Percentiles rank a stretch among this genome's conserved stretches.
These are phyloP conservation scores for Aspergillus niger DNA, from an alignment of 2,329 filamentous ascomycete genomes.

Conservation along the genomic window DNA sequence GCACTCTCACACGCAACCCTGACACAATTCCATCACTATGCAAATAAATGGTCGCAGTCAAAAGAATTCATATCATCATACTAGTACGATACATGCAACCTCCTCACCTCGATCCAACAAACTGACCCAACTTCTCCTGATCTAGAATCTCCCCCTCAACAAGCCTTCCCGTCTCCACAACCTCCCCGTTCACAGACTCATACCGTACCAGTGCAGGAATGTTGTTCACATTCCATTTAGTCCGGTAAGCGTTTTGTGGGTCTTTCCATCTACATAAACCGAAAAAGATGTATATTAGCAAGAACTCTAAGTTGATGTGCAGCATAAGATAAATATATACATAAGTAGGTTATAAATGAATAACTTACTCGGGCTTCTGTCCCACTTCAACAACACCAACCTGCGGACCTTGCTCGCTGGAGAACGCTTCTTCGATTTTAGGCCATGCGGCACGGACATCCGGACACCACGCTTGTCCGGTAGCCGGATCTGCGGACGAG, in stretches of 20 bases:
- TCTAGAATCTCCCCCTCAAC: conserved; percentile 38
- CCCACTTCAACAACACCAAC: conserved; percentile 40
- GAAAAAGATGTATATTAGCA: no score
- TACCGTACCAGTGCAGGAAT: conserved; percentile 42
- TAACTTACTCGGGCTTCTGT: conserved; percentile 33
- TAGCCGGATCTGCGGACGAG: conserved; percentile 38
- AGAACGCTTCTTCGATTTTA: conserved; percentile 35
- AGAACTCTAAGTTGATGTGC: no score
- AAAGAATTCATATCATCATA: no score
- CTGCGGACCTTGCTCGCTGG: conserved; percentile 22
- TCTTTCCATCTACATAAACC: conserved; percentile 37
- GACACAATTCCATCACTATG: no score
- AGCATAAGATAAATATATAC: no score
- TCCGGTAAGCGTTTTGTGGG: conserved; percentile 36
- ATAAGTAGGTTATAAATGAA: no score
- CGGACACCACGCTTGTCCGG: conserved; percentile 44
- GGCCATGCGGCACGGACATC: conserved; percentile 44
- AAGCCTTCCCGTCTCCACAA: conserved; percentile 35
- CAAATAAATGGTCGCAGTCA: no score
- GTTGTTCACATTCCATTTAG: conserved; percentile 37
- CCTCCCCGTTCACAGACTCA: conserved; percentile 32
- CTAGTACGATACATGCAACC: no score
- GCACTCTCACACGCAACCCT: no score
- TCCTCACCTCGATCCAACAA: conserved; percentile 18
- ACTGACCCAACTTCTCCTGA: conserved; percentile 22